Evolutionary conservation across 2,329 filamentous ascomycete genomes (phyloP), one percentile per base, ranked within the genome.

Genomic region (Myriosclerotinia duriaeana): DNA sequence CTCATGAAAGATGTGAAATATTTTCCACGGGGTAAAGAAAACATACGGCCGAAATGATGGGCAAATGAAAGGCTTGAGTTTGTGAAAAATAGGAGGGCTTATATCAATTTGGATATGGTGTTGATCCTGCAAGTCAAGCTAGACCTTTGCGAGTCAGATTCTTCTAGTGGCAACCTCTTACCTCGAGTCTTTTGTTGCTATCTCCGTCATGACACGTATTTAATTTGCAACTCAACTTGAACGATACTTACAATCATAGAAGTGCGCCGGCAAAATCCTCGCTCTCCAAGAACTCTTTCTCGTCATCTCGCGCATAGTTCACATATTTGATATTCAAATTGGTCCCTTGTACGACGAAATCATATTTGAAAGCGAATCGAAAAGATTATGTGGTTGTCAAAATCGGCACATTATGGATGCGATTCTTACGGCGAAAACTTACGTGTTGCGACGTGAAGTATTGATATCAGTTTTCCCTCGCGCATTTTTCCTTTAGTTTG

Each of bases 1-100:
- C 52, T 72, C 15, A 69, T 70, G 69, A 70, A 56, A 4, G 69
- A 72, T 67, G 64, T 65, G 30, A 42, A 67, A 30, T 69, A 72
- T 40, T 72, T 72, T 44, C 17, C 56, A 3, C 63, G 61, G 17
- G 62, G 62, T 2, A 42, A 56, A 7, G 65, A 69, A 36, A 70
- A 65, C 44, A 69, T 70, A 12, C 69, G 2, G 26, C 2, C 70
- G 2, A 67, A 71, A 38, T 40, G 70, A 42, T 71, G 69, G 69
- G 58, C 53, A 5, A 64, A 52, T 17, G 69, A 67, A 56, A 67
- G 58, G 53, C 30, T 38, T 2, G 68, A 67, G 12, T 53, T 68
- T 5, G 53, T 70, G 36, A 61, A 48, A 34, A 69, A 71, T 34
- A 59, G 65, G 17, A 64, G 66, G 50, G 70, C 70, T 4, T 71